Evolutionary conservation across 805 yeast genomes (phyloP).

Genomic region (Candida namnaoensis): DNA sequence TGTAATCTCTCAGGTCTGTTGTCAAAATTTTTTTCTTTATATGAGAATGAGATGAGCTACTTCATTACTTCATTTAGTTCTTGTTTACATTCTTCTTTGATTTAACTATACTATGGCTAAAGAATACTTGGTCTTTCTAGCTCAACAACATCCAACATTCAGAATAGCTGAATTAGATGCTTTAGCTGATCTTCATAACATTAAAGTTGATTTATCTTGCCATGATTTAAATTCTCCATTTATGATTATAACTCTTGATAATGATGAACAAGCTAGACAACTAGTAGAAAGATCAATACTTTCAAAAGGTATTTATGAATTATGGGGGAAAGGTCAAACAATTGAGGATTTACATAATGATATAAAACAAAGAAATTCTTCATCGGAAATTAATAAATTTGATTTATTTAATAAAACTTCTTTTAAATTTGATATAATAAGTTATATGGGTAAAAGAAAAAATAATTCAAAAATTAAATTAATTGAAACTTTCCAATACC

Average conservation of each 20-base stretch:
- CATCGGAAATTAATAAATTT: conserved; percentile 7
- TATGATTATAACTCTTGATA: conserved; percentile 53
- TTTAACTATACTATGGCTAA: too few species aligned
- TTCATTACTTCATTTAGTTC: too few species aligned
- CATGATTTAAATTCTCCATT: conserved; percentile 65
- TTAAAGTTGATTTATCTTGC: conserved; percentile 47
- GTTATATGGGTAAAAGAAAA: conserved; percentile 61
- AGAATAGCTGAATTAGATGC: conserved; percentile 80
- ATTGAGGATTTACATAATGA: conserved; percentile 49
- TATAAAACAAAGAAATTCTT: conserved; percentile 16
- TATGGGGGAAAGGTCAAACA: conserved; percentile 67
- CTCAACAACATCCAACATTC: conserved; percentile 76
- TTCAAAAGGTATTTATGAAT: conserved; percentile 69
- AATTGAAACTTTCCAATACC: conserved; percentile 64
- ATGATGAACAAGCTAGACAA: conserved; percentile 57
- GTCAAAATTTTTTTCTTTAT: too few species aligned
- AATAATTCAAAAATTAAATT: conserved; percentile 43
- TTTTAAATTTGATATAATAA: conserved; percentile 79
- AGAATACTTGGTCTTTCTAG: conserved; percentile 71
- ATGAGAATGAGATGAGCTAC: too few species aligned
- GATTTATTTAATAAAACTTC: conserved; percentile 31
- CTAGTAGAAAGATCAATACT: conserved; percentile 63
- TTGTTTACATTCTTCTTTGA: too few species aligned
- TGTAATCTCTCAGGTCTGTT: too few species aligned
- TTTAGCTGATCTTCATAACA: conserved; percentile 54